Base-by-base conservation (phyloP, 2,329 filamentous ascomycete species). In the Claviceps monticola region DNA sequence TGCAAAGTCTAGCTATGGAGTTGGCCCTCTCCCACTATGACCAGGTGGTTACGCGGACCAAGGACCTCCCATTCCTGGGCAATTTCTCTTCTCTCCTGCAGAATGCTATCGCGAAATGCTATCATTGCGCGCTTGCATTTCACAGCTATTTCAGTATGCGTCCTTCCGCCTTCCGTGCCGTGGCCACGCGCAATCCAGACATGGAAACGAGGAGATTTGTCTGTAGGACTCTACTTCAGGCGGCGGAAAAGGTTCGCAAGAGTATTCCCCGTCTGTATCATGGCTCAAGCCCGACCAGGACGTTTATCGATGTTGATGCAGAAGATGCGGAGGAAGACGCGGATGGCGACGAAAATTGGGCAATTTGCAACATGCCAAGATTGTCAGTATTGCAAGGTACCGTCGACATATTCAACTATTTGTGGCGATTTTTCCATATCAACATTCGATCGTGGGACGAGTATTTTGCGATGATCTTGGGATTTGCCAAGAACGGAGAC, bases 371-470 rank as follows among this genome's bases (percentile, higher is more conserved):
- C 13, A 23, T 50, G 16, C 53, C 47, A 11, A 49, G 29, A 34
- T 34, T 17, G 36, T 49, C 49, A 17, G 52, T 53, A 23, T 21
- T 76, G 21, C 59, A 64, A 26, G 61, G 64, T 2, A 64, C 68
- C 4, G 64, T 81, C 42, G 58, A 60, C 17, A 67, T 79, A 21
- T 71, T 88, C 48, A 68, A 72, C 34, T 64, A 72, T 21, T 64
- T 87, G 3, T 88, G 80, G 78, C 68, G 74, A 3, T 70, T 67
- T n/a, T 80, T 88, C 52, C 80, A 86, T 54, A 65, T 70, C 2
- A 71, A 75, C 46, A 69, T 80, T 29, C 78, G 82, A 52, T 77
- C 84, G 3, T 93, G 87, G 87, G 78, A 82, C 43, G 86, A 91
- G 59, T 83, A 84, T 53, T 91, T 91, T 61, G 76, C 77, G 13